phyloP scores from a whole-genome alignment of 345 rosid genomes.

The Hypericum androsaemum region DNA sequence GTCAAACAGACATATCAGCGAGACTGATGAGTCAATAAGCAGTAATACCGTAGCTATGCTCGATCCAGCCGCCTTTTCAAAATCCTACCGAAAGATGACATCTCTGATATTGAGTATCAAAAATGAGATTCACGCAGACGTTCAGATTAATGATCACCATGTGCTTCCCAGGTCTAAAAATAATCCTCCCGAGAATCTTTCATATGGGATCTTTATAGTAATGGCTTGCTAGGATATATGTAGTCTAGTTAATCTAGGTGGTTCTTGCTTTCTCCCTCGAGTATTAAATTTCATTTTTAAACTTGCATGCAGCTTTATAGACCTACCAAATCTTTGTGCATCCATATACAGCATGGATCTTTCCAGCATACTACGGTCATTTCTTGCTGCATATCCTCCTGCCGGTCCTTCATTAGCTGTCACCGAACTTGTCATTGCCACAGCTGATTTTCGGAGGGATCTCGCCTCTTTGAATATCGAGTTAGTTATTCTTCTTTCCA shows the following conservation, averaged over 20 bases:
- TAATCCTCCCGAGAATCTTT: not conserved
- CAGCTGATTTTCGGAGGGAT: constrained; percentile 20
- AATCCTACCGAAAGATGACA: constrained; percentile 19
- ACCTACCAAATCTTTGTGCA: constrained; percentile 21
- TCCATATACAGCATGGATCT: constrained; percentile 18
- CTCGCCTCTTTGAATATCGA: constrained; percentile 21
- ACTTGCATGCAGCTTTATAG: constrained; percentile 14
- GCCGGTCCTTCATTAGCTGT: constrained; percentile 10
- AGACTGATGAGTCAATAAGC: constrained; percentile 17
- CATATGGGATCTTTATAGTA: too few species aligned
- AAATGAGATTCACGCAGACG: constrained; percentile 15
- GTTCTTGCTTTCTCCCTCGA: too few species aligned
- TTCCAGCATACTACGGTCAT: constrained; percentile 8
- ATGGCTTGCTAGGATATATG: too few species aligned
- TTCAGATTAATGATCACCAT: constrained; percentile 18
- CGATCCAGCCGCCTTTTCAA: constrained; percentile 10
- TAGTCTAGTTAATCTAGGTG: too few species aligned
- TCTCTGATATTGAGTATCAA: constrained; percentile 11
- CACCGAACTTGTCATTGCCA: constrained; percentile 18
- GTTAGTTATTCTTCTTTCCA: constrained; percentile 1
- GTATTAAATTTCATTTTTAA: too few species aligned
- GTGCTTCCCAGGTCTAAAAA: constrained; percentile 14
- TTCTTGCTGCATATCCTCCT: constrained; percentile 20
- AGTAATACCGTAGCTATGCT: constrained; percentile 5
- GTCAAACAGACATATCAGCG: constrained; percentile 17